Evolutionary conservation across 176 grass and related monocot genomes (phyloP).

Genomic region (Bothriochloa decipiens): DNA sequence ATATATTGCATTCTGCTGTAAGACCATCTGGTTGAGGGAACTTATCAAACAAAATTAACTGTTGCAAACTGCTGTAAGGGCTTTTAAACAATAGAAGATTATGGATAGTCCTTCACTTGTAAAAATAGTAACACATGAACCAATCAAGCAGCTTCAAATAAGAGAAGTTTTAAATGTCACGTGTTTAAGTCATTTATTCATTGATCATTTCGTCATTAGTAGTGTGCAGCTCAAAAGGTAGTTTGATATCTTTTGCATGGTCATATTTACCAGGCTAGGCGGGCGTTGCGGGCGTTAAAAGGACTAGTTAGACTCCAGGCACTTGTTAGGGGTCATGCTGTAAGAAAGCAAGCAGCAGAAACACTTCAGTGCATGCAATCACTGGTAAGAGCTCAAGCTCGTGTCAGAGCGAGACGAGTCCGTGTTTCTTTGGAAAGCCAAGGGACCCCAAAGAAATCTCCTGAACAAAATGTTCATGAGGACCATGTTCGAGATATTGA

Average conservation of each 20-base stretch:
- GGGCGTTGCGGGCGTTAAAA: conserved; percentile 87
- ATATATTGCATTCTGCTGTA: not conserved
- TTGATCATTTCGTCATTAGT: not conserved
- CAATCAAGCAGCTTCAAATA: not conserved
- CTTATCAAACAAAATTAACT: not conserved
- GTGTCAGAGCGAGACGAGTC: conserved; percentile 88
- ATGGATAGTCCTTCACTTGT: conserved; percentile 22
- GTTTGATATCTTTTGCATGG: conserved; percentile 20
- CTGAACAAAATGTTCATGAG: conserved; percentile 44
- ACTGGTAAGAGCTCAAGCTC: conserved; percentile 92
- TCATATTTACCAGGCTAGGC: conserved; percentile 70
- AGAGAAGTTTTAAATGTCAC: not conserved
- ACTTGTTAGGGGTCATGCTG: conserved; percentile 92
- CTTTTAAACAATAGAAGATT: not conserved
- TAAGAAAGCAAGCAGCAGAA: conserved; percentile 96
- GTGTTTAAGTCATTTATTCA: conserved; percentile 19
- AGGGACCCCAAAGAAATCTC: conserved; percentile 56
- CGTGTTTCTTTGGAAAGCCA: conserved; percentile 90
- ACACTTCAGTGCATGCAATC: conserved; percentile 99
- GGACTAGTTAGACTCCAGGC: conserved; percentile 96
- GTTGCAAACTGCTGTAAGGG: not conserved
- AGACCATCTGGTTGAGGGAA: not conserved
- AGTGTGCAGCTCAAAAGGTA: conserved; percentile 4
- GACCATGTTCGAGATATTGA: conserved; percentile 69
- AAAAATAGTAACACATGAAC: conserved; percentile 15